These are phyloP conservation scores for Pseudohalonectria lignicola DNA, from an alignment of 2,329 filamentous ascomycete species.

Conservation along the genomic window DNA sequence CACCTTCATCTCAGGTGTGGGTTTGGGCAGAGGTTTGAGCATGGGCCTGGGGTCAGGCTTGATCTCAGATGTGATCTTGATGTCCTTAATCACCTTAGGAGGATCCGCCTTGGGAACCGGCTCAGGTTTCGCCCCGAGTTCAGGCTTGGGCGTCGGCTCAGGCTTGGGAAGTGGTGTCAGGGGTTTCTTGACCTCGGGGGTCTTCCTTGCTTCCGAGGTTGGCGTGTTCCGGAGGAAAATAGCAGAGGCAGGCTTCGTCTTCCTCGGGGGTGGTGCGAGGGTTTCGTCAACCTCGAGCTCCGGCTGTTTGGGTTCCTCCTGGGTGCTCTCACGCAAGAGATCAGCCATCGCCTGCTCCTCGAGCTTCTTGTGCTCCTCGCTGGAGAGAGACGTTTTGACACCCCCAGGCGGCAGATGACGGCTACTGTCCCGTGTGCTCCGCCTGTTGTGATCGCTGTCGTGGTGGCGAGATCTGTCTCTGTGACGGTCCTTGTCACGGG, in stretches of 20 bases:
- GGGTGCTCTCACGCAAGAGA: slow-evolving; percentile 47
- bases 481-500: too few species aligned
- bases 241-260: slow-evolving; percentile 42
- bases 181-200: slow-evolving; percentile 6
- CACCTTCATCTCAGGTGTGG: too few species aligned
- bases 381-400: slow-evolving; percentile 41
- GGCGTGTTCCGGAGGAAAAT: slow-evolving; percentile 22
- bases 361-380: slow-evolving; percentile 45
- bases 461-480: neutral
- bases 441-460: slow-evolving; percentile 11
- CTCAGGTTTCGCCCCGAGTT: neutral
- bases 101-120: slow-evolving; percentile 3
- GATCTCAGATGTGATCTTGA: neutral
- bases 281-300: slow-evolving; percentile 47
- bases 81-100: slow-evolving; percentile 5
- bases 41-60: neutral
- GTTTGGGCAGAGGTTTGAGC: neutral
- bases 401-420: slow-evolving; percentile 28
- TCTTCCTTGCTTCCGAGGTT: slow-evolving; percentile 12
- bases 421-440: slow-evolving; percentile 21
- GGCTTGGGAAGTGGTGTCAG: slow-evolving; percentile 1
- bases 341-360: slow-evolving; percentile 48
- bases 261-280: slow-evolving; percentile 42
- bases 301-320: slow-evolving; percentile 32
- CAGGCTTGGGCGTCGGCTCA: neutral